Evolutionary conservation across 164 flowering plant species (phyloP).

Genomic region (Magnolia changhungtana): DNA sequence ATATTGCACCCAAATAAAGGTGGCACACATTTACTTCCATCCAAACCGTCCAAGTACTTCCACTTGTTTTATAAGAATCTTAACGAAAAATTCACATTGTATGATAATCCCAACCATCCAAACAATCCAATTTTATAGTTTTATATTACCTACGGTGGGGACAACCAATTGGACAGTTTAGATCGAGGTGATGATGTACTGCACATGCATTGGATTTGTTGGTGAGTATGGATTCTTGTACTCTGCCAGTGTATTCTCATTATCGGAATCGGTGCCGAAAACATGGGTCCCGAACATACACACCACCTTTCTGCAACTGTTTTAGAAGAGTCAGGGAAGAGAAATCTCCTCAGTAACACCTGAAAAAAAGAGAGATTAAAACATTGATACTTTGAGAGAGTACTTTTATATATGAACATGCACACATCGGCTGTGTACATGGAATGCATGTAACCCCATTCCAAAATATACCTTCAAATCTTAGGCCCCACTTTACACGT

Average conservation of each 20-base stretch:
- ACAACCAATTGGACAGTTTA: background rate
- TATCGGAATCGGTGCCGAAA: background rate
- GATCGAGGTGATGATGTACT: background rate
- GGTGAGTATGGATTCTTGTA: too few species aligned
- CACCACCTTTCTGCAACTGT: constrained; percentile 3
- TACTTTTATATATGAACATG: background rate
- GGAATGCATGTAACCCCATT: background rate
- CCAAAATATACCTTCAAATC: background rate
- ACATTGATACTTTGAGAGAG: background rate
- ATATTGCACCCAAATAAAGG: background rate
- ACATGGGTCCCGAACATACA: background rate
- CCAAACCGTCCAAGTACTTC: background rate
- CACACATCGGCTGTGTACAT: background rate
- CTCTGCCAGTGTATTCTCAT: background rate
- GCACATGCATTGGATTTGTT: too few species aligned
- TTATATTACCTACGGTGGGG: background rate
- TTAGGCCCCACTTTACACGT: background rate
- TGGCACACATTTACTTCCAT: background rate
- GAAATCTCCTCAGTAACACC: background rate
- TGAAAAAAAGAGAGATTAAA: background rate
- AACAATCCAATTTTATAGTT: background rate
- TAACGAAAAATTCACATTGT: too few species aligned
- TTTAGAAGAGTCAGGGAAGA: background rate
- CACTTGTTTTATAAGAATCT: too few species aligned
- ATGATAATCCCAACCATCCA: background rate